phyloP scores from a whole-genome alignment of 2,329 filamentous ascomycete genomes.

The Ascochyta pisi region DNA sequence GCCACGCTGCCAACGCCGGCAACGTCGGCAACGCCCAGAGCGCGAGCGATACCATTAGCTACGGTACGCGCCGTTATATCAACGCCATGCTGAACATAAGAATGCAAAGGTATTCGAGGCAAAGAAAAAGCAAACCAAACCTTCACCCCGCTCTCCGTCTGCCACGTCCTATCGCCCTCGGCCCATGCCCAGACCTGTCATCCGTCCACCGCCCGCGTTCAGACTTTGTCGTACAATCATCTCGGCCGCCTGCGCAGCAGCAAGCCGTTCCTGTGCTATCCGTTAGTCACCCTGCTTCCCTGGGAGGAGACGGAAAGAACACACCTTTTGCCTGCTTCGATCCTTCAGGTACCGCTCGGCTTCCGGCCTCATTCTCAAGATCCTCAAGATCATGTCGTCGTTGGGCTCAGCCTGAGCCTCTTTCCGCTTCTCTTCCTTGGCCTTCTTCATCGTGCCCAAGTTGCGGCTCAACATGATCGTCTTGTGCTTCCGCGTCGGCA shows the following conservation, averaged over 20 bases:
- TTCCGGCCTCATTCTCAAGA: conserved; percentile 92
- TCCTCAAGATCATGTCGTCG: conserved; percentile 97
- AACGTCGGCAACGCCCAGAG: neutral
- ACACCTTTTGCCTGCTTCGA: conserved; percentile 80
- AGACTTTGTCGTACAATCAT: conserved; percentile 95
- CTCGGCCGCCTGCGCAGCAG: conserved; percentile 87
- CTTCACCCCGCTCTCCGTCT: too few relatives aligned
- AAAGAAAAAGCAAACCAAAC: neutral
- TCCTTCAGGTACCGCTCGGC: conserved; percentile 87
- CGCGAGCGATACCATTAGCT: conserved; percentile 4
- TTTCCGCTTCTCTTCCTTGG: conserved; percentile 93
- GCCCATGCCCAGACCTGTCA: conserved; percentile 51
- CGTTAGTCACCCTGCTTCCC: conserved; percentile 3
- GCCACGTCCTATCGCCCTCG: conserved; percentile 7
- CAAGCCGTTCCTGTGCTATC: conserved; percentile 71
- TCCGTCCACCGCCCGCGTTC: conserved; percentile 62
- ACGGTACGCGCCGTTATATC: neutral
- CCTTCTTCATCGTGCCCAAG: conserved; percentile 92
- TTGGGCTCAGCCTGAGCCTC: conserved; percentile 96
- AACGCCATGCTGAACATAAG: conserved; percentile 2
- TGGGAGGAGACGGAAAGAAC: neutral
- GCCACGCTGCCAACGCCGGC: neutral
- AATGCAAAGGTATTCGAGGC: conserved; percentile 13
- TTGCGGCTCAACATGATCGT: conserved; percentile 92
- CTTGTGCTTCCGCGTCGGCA: conserved; percentile 59